Evolutionary conservation across 2,329 filamentous ascomycete species (phyloP).

Genomic region (Alternaria triticina): DNA sequence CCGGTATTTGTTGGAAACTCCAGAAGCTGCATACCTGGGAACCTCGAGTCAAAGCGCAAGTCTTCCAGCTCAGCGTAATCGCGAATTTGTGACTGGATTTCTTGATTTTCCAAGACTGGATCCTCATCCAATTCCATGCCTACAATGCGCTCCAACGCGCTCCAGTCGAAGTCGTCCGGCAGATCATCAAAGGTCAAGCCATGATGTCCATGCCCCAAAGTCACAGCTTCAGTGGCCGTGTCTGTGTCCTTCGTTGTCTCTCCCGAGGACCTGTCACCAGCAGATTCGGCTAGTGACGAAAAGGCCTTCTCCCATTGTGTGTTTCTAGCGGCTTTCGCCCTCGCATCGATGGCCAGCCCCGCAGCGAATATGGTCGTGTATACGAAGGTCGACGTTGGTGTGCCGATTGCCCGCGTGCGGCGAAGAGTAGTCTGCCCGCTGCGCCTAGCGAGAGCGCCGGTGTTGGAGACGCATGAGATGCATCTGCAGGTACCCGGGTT

Average conservation of each 20-base stretch:
- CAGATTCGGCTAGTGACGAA: conserved; percentile 39
- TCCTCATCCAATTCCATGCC: conserved; percentile 39
- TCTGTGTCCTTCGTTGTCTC: neutral
- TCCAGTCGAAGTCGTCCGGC: conserved; percentile 32
- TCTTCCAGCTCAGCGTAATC: conserved; percentile 25
- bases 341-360: conserved; percentile 68
- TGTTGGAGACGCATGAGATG: conserved; percentile 62
- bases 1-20: conserved; percentile 53
- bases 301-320: conserved; percentile 68
- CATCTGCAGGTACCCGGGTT: conserved; percentile 68
- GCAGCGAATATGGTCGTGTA: conserved; percentile 73
- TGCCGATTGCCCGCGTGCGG: conserved; percentile 60
- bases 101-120: conserved; percentile 17
- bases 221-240: neutral
- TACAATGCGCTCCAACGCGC: conserved; percentile 16
- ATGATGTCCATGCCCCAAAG: neutral
- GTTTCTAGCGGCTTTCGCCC: conserved; percentile 61
- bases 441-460: conserved; percentile 58
- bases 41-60: conserved; percentile 37
- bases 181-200: conserved; percentile 18
- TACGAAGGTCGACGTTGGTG: conserved; percentile 65
- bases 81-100: conserved; percentile 19
- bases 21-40: conserved; percentile 30
- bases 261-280: neutral
- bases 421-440: conserved; percentile 58